These are phyloP conservation scores for Colletotrichum cordylinicola DNA, from an alignment of 2,329 filamentous ascomycete species.

Conservation along the genomic window DNA sequence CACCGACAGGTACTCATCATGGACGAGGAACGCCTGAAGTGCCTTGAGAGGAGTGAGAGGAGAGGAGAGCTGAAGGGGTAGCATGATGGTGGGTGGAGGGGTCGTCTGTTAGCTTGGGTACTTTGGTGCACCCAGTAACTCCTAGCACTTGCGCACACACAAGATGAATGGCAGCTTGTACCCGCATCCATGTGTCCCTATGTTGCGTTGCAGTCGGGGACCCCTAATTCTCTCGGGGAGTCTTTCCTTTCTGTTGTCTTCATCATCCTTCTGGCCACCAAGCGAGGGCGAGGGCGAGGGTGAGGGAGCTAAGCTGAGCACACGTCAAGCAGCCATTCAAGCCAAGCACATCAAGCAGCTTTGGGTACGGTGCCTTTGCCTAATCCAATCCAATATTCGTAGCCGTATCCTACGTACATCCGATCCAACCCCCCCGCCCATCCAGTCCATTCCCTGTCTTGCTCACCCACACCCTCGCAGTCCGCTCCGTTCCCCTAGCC, in stretches of 20 bases:
- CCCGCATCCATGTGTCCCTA: not conserved
- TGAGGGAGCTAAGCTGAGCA: not conserved
- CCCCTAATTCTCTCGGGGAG: not conserved
- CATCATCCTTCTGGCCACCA: not conserved
- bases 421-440: not conserved
- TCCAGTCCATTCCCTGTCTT: slow-evolving; percentile 8
- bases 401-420: not conserved
- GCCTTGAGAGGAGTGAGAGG: not conserved
- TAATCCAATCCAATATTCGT: not conserved
- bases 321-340: not conserved
- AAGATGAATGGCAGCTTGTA: not conserved
- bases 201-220: not conserved
- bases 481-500: not conserved
- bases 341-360: not conserved
- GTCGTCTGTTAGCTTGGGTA: not conserved
- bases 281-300: not conserved
- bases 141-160: not conserved
- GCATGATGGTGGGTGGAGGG: not conserved
- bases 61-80: not conserved
- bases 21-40: not conserved
- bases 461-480: not conserved
- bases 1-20: not conserved
- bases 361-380: not conserved
- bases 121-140: not conserved
- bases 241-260: not conserved